phyloP scores from a whole-genome alignment of 805 yeast genomes.

The Kuraishia hungarica region DNA sequence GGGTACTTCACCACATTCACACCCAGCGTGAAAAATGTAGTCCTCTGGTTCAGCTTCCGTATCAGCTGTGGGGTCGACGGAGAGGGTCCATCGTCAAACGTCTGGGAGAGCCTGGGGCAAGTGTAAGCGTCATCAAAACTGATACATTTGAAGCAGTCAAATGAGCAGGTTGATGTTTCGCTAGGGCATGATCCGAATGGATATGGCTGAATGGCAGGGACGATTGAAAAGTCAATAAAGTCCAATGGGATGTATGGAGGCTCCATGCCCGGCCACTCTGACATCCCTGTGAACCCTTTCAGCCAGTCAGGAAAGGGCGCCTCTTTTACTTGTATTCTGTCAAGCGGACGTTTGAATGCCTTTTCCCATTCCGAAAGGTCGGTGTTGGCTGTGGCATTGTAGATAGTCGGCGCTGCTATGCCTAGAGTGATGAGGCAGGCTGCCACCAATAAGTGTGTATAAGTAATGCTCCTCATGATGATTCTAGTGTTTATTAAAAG shows the following conservation, averaged over 20 bases:
- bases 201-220: slow-evolving; percentile 44
- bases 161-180: slow-evolving; percentile 57
- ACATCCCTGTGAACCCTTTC: slow-evolving; percentile 59
- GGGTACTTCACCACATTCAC: slow-evolving; percentile 73
- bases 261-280: slow-evolving; percentile 74
- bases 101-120: slow-evolving; percentile 71
- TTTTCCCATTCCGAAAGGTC: neutral
- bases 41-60: slow-evolving; percentile 36
- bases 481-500: neutral
- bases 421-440: neutral
- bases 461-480: neutral
- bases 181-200: slow-evolving; percentile 50
- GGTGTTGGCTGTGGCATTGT: neutral
- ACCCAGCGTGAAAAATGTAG: slow-evolving; percentile 86
- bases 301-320: slow-evolving; percentile 69
- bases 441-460: neutral
- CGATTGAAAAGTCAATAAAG: slow-evolving; percentile 46
- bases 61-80: slow-evolving; percentile 57
- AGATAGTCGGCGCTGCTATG: neutral
- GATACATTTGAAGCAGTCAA: slow-evolving; percentile 78
- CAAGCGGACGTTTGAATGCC: neutral
- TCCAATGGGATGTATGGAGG: slow-evolving; percentile 86
- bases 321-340: neutral
- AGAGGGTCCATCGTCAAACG: slow-evolving; percentile 95
- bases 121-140: slow-evolving; percentile 68